These are phyloP conservation scores for Amoebophrya sp. DNA, from an alignment of 169 alveolate genomes.

Conservation along the genomic window DNA sequence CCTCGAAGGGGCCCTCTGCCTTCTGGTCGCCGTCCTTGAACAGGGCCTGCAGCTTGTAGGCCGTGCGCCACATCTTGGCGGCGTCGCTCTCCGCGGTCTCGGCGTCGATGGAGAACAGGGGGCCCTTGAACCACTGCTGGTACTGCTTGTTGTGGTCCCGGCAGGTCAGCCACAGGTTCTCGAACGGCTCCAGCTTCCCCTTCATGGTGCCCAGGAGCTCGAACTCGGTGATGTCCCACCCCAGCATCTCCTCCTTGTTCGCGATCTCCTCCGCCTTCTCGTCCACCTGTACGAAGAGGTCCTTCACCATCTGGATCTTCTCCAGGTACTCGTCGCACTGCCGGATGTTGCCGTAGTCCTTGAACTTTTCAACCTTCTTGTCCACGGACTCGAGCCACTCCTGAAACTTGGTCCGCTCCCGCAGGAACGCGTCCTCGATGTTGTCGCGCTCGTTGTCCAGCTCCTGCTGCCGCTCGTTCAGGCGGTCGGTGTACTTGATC, in stretches of 20 bases:
- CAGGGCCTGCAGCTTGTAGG: constrained; percentile 46
- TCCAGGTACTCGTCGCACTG: neutral
- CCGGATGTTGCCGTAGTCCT: constrained; percentile 35
- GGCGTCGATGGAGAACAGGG: constrained; percentile 39
- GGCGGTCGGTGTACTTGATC: constrained; percentile 8
- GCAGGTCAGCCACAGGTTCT: neutral
- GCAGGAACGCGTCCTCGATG: constrained; percentile 52
- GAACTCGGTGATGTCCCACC: constrained; percentile 42
- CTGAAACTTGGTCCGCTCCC: constrained; percentile 56
- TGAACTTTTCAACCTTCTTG: constrained; percentile 41
- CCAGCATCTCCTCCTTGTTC: constrained; percentile 2
- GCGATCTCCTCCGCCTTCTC: constrained; percentile 14
- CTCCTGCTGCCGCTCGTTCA: constrained; percentile 55
- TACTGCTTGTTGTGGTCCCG: neutral
- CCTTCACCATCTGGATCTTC: neutral
- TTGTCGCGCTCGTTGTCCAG: constrained; percentile 55
- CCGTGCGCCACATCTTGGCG: constrained; percentile 42
- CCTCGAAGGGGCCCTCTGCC: constrained; percentile 30
- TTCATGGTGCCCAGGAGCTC: constrained; percentile 36
- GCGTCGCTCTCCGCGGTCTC: constrained; percentile 43
- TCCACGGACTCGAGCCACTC: constrained; percentile 49
- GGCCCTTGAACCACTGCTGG: constrained; percentile 31
- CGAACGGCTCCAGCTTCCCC: constrained; percentile 36
- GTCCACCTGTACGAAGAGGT: neutral
- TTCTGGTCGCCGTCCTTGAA: constrained; percentile 41